A percentile compares a stretch with the other conserved stretches of the same genome.
Evolutionary conservation across 306 rosid species (phyloP).

Genomic region (Lathyrus sativus): DNA sequence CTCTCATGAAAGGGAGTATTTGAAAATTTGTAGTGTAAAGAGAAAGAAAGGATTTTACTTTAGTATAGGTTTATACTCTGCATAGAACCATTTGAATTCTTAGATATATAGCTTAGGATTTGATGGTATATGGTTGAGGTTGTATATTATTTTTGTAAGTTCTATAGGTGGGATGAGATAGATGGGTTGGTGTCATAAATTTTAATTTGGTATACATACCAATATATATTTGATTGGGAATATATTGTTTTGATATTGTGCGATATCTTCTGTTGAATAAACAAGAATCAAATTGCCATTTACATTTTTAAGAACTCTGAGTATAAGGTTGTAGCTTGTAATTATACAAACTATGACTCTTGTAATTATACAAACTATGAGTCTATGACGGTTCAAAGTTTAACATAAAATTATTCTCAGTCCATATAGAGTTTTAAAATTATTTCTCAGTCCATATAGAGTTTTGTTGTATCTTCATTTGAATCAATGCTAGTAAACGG

Average conservation of each 20-base stretch:
- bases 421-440: too few relatives aligned
- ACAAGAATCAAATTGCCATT: not conserved
- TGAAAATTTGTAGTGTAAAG: slow-evolving; percentile 77
- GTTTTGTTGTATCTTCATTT: too few relatives aligned
- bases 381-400: too few relatives aligned
- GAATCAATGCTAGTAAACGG: too few relatives aligned
- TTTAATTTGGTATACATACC: slow-evolving; percentile 61
- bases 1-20: slow-evolving; percentile 40
- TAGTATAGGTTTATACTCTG: slow-evolving; percentile 83
- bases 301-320: not conserved
- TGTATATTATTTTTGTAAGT: slow-evolving; percentile 95
- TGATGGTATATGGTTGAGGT: slow-evolving; percentile 82
- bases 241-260: slow-evolving; percentile 36
- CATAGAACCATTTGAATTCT: slow-evolving; percentile 77
- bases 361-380: too few relatives aligned
- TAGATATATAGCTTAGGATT: slow-evolving; percentile 69
- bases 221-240: slow-evolving; percentile 58
- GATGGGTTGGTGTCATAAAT: slow-evolving; percentile 77
- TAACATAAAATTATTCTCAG: too few relatives aligned
- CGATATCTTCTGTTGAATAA: slow-evolving; percentile 28
- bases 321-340: too few relatives aligned
- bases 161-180: slow-evolving; percentile 69
- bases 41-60: slow-evolving; percentile 70
- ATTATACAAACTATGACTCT: too few relatives aligned
- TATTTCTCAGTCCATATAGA: too few relatives aligned